Conservation (phyloP, 495 filamentous ascomycete species). For the Hypoxylon trugodes region DNA sequence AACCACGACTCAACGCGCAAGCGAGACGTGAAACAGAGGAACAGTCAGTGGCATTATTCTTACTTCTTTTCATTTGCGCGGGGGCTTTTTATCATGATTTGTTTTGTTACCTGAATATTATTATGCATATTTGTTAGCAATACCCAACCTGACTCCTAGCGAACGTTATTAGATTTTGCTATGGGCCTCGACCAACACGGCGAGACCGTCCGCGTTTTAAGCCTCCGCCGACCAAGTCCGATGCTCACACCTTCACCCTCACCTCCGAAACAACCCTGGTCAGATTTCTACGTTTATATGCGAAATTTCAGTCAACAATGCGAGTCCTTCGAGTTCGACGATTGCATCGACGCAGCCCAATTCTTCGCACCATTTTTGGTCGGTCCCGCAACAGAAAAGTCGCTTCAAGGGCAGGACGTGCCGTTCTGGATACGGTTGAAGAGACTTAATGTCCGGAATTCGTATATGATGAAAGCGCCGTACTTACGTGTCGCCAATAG, state of each 20-base stretch:
- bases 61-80: background rate
- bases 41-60: slow-evolving; percentile 21
- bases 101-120: background rate
- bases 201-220: slow-evolving; percentile 22
- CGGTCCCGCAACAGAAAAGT: background rate
- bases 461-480: slow-evolving; percentile 35
- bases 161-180: slow-evolving; percentile 23
- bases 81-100: background rate
- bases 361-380: slow-evolving; percentile 32
- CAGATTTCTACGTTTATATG: slow-evolving; percentile 21
- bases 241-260: slow-evolving; percentile 11
- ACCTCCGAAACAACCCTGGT: slow-evolving; percentile 23
- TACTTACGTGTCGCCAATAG: slow-evolving; percentile 32
- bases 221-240: slow-evolving; percentile 28
- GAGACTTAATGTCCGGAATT: slow-evolving; percentile 33
- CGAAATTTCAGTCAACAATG: slow-evolving; percentile 30
- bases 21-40: slow-evolving; percentile 32
- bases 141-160: background rate
- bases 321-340: slow-evolving; percentile 39
- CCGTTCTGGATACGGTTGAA: slow-evolving; percentile 31
- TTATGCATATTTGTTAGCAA: background rate
- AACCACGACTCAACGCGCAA: slow-evolving; percentile 29
- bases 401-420: slow-evolving; percentile 11
- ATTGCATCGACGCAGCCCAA: slow-evolving; percentile 31
- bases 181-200: slow-evolving; percentile 17